Evolutionary conservation across 331 rosid genomes (phyloP).

Genomic region (Rhamnella rubrinervis): DNA sequence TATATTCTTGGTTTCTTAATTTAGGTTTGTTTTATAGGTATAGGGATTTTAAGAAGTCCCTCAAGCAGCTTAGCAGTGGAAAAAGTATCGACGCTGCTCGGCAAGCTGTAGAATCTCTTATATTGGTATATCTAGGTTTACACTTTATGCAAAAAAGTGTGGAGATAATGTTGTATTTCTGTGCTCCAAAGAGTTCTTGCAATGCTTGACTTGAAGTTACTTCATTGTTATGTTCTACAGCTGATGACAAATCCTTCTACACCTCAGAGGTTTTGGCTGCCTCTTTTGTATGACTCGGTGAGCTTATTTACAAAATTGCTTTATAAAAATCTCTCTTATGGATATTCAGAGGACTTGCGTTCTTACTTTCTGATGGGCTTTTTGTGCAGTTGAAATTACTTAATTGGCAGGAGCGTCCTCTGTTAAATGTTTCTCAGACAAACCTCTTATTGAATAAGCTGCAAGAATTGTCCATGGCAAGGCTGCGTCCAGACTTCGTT

Average conservation of each 20-base stretch:
- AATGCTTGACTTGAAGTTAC: background rate
- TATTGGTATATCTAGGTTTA: conserved; percentile 48
- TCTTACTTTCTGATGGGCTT: background rate
- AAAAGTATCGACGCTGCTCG: conserved; percentile 65
- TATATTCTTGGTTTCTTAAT: conserved; percentile 19
- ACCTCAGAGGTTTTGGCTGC: conserved; percentile 94
- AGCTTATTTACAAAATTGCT: conserved; percentile 21
- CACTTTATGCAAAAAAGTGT: background rate
- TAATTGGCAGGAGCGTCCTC: conserved; percentile 73
- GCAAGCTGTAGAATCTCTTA: conserved; percentile 75
- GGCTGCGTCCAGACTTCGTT: conserved; percentile 55
- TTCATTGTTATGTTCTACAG: conserved; percentile 40
- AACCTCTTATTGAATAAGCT: conserved; percentile 76
- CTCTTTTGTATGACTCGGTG: conserved; percentile 88
- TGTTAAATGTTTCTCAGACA: conserved; percentile 69
- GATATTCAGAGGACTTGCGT: background rate
- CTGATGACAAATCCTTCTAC: conserved; percentile 91
- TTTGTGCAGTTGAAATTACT: conserved; percentile 75
- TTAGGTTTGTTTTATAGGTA: conserved; percentile 44
- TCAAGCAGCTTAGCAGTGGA: conserved; percentile 61
- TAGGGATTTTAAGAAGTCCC: conserved; percentile 88
- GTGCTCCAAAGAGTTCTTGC: background rate
- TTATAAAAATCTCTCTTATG: background rate
- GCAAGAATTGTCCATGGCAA: conserved; percentile 77
- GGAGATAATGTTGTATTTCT: background rate